These are phyloP conservation scores for Geotrichum carabidarum DNA, from an alignment of 1,139 yeast genomes.

Conservation along the genomic window DNA sequence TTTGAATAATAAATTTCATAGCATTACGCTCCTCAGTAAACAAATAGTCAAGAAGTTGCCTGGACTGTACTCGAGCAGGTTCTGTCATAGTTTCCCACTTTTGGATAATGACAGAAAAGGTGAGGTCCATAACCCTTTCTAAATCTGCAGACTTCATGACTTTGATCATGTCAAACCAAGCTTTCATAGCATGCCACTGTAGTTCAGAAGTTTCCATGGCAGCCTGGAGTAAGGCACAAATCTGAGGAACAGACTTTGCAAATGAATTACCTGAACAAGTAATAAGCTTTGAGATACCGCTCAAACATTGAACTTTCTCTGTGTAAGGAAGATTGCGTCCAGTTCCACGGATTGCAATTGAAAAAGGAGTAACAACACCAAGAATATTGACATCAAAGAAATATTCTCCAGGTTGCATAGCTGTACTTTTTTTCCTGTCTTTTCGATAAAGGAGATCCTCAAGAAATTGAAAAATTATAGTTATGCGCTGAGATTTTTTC, in stretches of 20 bases:
- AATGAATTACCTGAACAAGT: constrained; percentile 57
- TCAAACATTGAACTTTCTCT: constrained; percentile 66
- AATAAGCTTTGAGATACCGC: constrained; percentile 68
- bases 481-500: constrained; percentile 5
- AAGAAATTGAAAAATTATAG: constrained; percentile 12
- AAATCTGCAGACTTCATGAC: constrained; percentile 47
- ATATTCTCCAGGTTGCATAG: constrained; percentile 43
- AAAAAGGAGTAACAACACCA: constrained; percentile 73
- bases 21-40: constrained; percentile 20
- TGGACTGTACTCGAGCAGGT: constrained; percentile 25
- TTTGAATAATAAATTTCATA: constrained; percentile 18
- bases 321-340: constrained; percentile 66
- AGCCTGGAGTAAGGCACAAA: constrained; percentile 80
- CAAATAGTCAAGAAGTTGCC: constrained; percentile 22
- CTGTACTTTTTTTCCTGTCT: neutral
- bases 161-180: constrained; percentile 57
- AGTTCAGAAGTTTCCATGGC: constrained; percentile 62
- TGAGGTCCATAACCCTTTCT: constrained; percentile 50
- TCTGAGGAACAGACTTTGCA: constrained; percentile 78
- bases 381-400: constrained; percentile 44
- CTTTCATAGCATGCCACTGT: constrained; percentile 56
- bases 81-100: constrained; percentile 47
- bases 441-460: constrained; percentile 6
- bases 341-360: constrained; percentile 71
- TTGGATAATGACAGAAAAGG: constrained; percentile 58